Conservation (phyloP, 768 basidiomycete species). For the Naganishia kalamii region DNA sequence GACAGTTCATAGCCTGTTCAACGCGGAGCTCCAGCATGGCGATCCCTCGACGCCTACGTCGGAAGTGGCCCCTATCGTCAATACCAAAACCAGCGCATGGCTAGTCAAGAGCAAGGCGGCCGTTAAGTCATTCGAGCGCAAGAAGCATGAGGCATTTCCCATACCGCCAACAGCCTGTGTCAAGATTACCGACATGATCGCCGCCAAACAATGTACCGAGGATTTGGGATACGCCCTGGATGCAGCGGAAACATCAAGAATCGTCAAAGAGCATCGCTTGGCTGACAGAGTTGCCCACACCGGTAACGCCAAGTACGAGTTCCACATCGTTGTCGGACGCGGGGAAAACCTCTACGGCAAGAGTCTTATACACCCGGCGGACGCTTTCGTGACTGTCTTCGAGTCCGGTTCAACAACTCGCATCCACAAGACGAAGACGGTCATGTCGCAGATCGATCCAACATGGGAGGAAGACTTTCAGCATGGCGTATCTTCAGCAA, state of each 20-base stretch:
- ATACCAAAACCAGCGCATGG: conserved; percentile 43
- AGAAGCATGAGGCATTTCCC: conserved; percentile 39
- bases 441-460: conserved; percentile 41
- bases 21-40: conserved; percentile 34
- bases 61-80: conserved; percentile 22
- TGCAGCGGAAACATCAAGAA: conserved; percentile 41
- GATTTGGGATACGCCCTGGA: conserved; percentile 41
- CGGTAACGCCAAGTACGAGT: conserved; percentile 28
- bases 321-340: conserved; percentile 36
- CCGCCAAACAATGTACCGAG: conserved; percentile 34
- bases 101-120: conserved; percentile 45
- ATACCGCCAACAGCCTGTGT: conserved; percentile 42
- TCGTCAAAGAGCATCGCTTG: conserved; percentile 31
- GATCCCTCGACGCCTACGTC: conserved; percentile 27
- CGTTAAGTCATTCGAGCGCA: conserved; percentile 41
- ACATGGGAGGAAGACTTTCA: conserved; percentile 44
- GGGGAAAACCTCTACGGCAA: conserved; percentile 38
- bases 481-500: conserved; percentile 30
- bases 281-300: not conserved
- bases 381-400: conserved; percentile 37
- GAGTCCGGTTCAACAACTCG: conserved; percentile 33
- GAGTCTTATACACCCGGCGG: conserved; percentile 32
- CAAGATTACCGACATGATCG: conserved; percentile 44
- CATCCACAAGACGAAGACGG: conserved; percentile 40
- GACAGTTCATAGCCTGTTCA: conserved; percentile 41